Evolutionary conservation across 257 asterid genomes (phyloP).

Genomic region (Nicotiana undulata): DNA sequence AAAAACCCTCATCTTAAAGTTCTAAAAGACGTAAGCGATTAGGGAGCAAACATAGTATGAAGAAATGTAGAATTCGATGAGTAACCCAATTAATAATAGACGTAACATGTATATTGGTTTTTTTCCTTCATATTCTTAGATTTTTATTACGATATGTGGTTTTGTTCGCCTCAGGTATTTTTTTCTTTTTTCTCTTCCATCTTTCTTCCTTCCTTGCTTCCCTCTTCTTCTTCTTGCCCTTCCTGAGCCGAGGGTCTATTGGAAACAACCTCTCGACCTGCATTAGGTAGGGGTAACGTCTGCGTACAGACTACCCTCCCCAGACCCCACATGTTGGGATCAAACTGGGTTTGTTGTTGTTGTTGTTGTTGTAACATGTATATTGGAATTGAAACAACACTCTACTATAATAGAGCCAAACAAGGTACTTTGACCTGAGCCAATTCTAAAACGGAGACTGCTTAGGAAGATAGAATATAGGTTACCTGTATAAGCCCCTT

Average conservation of each 20-base stretch:
- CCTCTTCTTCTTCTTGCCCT: too few species aligned
- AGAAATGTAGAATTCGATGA: not conserved
- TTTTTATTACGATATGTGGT: too few species aligned
- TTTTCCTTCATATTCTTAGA: too few species aligned
- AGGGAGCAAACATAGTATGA: not conserved
- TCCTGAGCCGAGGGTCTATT: too few species aligned
- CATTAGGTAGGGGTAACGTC: too few species aligned
- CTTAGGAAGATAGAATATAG: not conserved
- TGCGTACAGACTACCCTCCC: too few species aligned
- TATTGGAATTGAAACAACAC: not conserved
- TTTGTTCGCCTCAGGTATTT: too few species aligned
- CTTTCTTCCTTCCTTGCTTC: too few species aligned
- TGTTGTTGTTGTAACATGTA: not conserved
- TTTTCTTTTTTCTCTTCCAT: too few species aligned
- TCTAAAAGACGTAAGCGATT: not conserved
- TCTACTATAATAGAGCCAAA: not conserved
- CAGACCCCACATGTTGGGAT: too few species aligned
- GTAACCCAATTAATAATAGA: not conserved
- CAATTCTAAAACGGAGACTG: not conserved
- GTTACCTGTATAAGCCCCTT: conserved; percentile 66
- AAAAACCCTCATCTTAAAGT: not conserved
- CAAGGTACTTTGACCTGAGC: not conserved
- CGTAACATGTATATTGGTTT: not conserved
- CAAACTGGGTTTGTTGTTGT: too few species aligned
- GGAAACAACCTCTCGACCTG: too few species aligned